Percentiles rank a stretch among this genome's conserved stretches.
Conservation (phyloP, 1,284 basidiomycete species). For the Puccinia coronata region DNA sequence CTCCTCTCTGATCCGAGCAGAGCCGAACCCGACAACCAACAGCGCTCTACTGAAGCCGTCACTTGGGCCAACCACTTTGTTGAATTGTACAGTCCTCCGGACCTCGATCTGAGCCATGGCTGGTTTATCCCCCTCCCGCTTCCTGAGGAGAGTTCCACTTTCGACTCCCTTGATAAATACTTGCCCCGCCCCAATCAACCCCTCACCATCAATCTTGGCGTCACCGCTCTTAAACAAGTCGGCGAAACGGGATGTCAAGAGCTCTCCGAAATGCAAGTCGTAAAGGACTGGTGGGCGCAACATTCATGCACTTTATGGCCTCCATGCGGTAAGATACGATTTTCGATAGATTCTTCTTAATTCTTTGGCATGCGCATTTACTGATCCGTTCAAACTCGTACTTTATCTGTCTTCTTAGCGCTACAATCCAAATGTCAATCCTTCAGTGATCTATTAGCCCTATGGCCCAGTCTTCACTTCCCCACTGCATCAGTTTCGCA, state of each 20-base stretch:
- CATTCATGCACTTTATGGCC: not conserved
- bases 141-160: not conserved
- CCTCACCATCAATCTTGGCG: not conserved
- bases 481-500: not conserved
- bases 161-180: not conserved
- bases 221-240: not conserved
- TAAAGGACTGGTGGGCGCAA: not conserved
- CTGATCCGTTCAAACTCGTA: no score
- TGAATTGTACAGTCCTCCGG: not conserved
- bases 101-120: not conserved
- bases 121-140: not conserved
- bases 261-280: not conserved
- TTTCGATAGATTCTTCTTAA: no score
- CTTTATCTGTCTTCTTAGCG: not conserved
- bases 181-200: not conserved
- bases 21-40: not conserved
- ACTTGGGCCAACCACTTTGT: not conserved
- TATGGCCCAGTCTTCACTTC: constrained; percentile 7
- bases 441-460: not conserved
- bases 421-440: constrained; percentile 3
- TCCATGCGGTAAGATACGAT: not conserved
- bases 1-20: not conserved
- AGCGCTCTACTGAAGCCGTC: not conserved
- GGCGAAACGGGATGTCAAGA: not conserved
- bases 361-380: no score